Percentiles rank a stretch among this genome's conserved stretches.
Conservation (phyloP, 495 filamentous ascomycete species). For the Chaetomidium leptoderma region DNA sequence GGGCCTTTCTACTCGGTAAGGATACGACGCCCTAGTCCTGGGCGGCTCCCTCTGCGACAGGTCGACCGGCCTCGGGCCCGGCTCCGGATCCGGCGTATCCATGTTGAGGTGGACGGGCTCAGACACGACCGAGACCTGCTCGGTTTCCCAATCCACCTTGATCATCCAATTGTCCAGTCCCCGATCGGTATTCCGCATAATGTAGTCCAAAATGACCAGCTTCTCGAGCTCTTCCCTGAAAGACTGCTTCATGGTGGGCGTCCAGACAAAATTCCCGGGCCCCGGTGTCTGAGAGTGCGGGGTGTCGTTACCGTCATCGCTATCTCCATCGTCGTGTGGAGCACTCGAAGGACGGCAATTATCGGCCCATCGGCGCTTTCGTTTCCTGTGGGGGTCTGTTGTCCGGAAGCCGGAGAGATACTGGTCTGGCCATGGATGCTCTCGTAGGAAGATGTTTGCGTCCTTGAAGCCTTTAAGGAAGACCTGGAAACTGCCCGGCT, state of each 20-base stretch:
- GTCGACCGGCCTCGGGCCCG: constrained; percentile 57
- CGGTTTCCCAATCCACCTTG: constrained; percentile 78
- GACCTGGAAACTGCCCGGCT: constrained; percentile 93
- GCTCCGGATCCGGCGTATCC: constrained; percentile 43
- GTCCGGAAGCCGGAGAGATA: constrained; percentile 69
- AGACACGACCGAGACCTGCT: constrained; percentile 78
- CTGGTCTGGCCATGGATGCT: constrained; percentile 98
- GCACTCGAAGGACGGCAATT: constrained; percentile 69
- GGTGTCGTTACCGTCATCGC: constrained; percentile 54
- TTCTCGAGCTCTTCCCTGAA: constrained; percentile 97
- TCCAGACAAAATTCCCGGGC: constrained; percentile 72
- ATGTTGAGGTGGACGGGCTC: constrained; percentile 69
- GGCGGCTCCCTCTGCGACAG: constrained; percentile 44
- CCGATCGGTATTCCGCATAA: constrained; percentile 98
- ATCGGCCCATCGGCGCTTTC: constrained; percentile 71
- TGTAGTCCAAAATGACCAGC: constrained; percentile 95
- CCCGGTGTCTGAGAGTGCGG: constrained; percentile 35
- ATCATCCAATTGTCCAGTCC: constrained; percentile 99
- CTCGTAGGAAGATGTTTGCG: constrained; percentile 88
- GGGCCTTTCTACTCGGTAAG: constrained; percentile 73
- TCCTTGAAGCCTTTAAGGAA: constrained; percentile 97
- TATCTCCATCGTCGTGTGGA: constrained; percentile 66
- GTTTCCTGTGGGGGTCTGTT: constrained; percentile 65
- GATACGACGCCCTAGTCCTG: constrained; percentile 50
- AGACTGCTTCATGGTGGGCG: constrained; percentile 77